Evolutionary conservation across 768 basidiomycete species (phyloP), one percentile per base, ranked within the genome.

Genomic region (Trametes meyenii): DNA sequence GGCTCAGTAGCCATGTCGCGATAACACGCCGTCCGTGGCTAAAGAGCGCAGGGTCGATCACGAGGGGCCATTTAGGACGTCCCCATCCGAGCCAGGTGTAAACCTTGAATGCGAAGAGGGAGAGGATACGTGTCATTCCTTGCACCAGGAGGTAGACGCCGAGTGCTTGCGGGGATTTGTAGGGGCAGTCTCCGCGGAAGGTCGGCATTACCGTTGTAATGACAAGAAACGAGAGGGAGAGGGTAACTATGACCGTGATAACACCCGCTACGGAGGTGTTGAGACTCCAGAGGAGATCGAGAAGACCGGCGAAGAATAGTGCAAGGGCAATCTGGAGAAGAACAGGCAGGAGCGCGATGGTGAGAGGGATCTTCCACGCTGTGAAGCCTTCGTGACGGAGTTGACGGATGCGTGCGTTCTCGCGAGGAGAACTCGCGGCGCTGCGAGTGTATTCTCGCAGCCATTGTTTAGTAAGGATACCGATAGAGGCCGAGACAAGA

Each of bases 391-490:
- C 62, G 50, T 63, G 64, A 19, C 69, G 65, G 10, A 70, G 54
- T 11, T 70, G 68, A 8, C 68, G 68, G 13, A 60, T 50, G 21
- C 64, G 63, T 2, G 59, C 64, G 38, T 62, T 63, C 17, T 65
- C 64, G 17, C 66, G 64, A 0, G 70, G 40, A 12, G 65, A 63
- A 3, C 66, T 67, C 5, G 65, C 61, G n/a, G 54, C 48, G 29
- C 52, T 60, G 19, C 65, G 50, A 24, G 52, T 55, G 42, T 69
- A 68, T 7, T 66, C 63, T 13, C 64, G 63, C 1, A 70, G 17
- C 70, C 67, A 70, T 53, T 71, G 69, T 29, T 69, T 71, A 0
- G 64, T 67, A 13, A 72, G 57, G 50, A 68, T 65, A 40, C 67
- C 66, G 16, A 66, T 44, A 1, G 72, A 55, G 0, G 69, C 71